phyloP scores from a whole-genome alignment of 768 basidiomycete genomes.

The Podaxis sp. region DNA sequence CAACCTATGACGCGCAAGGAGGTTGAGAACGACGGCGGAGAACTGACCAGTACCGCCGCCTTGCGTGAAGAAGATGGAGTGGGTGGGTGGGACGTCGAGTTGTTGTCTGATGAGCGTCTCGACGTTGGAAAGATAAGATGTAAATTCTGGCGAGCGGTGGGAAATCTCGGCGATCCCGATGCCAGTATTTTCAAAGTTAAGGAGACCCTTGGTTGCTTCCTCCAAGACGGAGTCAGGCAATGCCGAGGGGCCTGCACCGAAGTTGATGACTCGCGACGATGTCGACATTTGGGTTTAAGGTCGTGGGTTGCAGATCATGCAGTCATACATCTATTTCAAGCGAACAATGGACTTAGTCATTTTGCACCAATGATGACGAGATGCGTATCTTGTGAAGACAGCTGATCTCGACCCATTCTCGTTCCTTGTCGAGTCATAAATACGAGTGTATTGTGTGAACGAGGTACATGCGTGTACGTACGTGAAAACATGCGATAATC shows the following conservation, averaged over 20 bases:
- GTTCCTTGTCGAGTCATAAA: background rate
- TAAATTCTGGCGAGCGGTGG: constrained; percentile 90
- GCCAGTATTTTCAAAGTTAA: constrained; percentile 88
- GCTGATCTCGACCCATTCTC: background rate
- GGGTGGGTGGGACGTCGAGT: constrained; percentile 77
- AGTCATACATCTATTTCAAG: constrained; percentile 3
- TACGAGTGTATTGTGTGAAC: background rate
- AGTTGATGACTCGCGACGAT: constrained; percentile 67
- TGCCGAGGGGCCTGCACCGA: constrained; percentile 92
- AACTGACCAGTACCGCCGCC: constrained; percentile 94
- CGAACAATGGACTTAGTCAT: background rate
- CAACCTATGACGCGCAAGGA: constrained; percentile 81
- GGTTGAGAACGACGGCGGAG: constrained; percentile 87
- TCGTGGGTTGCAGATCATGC: background rate
- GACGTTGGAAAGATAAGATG: constrained; percentile 56
- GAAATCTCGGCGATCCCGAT: constrained; percentile 97
- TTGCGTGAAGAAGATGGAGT: constrained; percentile 88
- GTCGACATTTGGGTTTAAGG: constrained; percentile 25
- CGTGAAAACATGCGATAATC: background rate
- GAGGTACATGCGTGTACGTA: background rate
- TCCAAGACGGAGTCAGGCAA: constrained; percentile 83
- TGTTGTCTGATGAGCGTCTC: constrained; percentile 68
- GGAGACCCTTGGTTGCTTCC: constrained; percentile 77
- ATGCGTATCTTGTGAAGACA: background rate
- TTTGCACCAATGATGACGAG: background rate